phyloP scores from a whole-genome alignment of 2,329 filamentous ascomycete species.

The Tolypocladium paradoxum region DNA sequence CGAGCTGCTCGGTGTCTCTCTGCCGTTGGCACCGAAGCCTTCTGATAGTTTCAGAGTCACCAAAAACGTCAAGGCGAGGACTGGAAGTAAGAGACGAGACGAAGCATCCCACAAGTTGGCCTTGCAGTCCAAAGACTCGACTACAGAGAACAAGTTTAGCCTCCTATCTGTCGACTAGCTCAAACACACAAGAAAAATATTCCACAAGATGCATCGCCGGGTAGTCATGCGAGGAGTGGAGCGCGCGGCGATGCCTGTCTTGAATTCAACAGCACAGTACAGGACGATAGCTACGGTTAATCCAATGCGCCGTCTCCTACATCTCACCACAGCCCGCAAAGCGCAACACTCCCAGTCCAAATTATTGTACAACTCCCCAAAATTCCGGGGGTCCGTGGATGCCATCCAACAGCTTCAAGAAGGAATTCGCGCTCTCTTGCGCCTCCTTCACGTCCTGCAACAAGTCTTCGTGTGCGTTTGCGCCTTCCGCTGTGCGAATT shows the following conservation, averaged over 20 bases:
- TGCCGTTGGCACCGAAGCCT: background rate
- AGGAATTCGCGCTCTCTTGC: constrained; percentile 11
- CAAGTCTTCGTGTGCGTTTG: constrained; percentile 34
- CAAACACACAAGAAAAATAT: background rate
- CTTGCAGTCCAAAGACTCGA: background rate
- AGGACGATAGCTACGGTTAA: too few relatives aligned
- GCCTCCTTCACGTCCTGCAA: constrained; percentile 36
- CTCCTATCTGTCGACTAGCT: constrained; percentile 5
- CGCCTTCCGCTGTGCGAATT: constrained; percentile 42
- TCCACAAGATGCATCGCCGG: background rate
- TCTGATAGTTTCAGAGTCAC: background rate
- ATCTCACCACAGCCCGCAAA: background rate
- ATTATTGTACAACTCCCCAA: background rate
- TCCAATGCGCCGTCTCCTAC: background rate
- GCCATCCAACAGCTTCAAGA: constrained; percentile 19
- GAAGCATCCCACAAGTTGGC: background rate
- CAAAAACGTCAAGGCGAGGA: background rate
- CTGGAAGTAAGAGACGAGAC: background rate
- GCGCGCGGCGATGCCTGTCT: background rate
- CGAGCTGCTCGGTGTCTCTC: constrained; percentile 9
- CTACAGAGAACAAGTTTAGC: constrained; percentile 6
- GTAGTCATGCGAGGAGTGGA: background rate
- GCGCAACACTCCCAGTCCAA: background rate
- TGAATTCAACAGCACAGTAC: background rate
- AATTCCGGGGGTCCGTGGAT: constrained; percentile 18